Percentiles rank a stretch among this genome's conserved stretches.
Conservation (phyloP, 192 early-diverging fungal genomes). For the Backusella circina region DNA sequence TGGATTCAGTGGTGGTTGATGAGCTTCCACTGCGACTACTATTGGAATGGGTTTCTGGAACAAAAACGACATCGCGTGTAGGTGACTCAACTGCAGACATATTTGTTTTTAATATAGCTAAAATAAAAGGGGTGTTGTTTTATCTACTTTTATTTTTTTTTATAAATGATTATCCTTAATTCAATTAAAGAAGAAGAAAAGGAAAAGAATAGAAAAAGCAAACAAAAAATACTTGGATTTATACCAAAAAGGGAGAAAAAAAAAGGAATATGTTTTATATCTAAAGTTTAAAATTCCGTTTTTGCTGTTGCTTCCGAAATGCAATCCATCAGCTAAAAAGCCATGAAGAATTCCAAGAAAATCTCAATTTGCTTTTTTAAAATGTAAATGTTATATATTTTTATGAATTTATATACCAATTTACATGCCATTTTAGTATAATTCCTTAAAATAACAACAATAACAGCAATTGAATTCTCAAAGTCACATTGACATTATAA, state of each 20-base stretch:
- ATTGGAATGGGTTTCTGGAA: not conserved
- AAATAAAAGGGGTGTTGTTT: not conserved
- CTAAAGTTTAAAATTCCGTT: not conserved
- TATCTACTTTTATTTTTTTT: not conserved
- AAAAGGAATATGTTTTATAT: not conserved
- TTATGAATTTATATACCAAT: not conserved
- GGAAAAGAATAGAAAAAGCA: not conserved
- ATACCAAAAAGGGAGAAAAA: not conserved
- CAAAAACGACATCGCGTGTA: not conserved
- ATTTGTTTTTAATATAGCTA: not conserved
- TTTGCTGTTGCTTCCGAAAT: not conserved
- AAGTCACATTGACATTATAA: not conserved
- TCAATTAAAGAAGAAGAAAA: not conserved
- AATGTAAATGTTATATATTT: not conserved
- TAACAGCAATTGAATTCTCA: not conserved
- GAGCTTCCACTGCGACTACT: not conserved
- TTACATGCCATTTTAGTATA: not conserved
- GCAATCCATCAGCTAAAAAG: not conserved
- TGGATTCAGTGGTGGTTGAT: not conserved
- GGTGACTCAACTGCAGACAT: not conserved
- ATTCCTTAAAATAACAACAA: not conserved
- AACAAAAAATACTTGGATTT: not conserved
- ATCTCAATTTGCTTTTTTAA: not conserved
- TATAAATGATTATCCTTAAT: not conserved
- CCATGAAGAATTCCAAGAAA: not conserved